These are phyloP conservation scores for Pichia sp. DNA, from an alignment of 1,139 yeast genomes.

Conservation along the genomic window DNA sequence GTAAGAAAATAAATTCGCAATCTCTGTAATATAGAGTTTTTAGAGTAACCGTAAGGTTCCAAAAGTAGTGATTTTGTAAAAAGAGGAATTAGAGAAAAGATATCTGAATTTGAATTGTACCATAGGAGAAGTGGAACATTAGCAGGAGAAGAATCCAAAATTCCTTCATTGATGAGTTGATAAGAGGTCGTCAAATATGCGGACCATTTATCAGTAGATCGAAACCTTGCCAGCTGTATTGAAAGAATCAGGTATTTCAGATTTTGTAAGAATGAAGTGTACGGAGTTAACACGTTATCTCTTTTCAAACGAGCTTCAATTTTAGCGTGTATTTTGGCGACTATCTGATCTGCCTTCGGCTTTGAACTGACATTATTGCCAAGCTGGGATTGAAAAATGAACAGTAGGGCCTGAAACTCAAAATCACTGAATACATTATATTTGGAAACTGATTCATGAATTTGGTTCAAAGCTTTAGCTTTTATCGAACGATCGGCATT, in stretches of 20 bases:
- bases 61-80: conserved; percentile 8
- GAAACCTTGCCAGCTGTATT: not conserved
- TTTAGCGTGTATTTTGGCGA: not conserved
- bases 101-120: not conserved
- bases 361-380: not conserved
- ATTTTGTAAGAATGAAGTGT: conserved; percentile 1
- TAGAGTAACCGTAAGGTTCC: conserved; percentile 12
- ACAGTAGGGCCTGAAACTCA: not conserved
- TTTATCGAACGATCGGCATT: not conserved
- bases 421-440: not conserved
- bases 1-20: not conserved
- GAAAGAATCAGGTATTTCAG: not conserved
- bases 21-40: not conserved
- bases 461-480: not conserved
- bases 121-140: not conserved
- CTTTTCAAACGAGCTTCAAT: not conserved
- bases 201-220: conserved; percentile 1
- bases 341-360: not conserved
- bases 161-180: conserved; percentile 3
- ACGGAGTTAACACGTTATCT: not conserved
- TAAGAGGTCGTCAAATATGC: conserved; percentile 1
- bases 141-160: not conserved
- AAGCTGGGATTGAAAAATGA: not conserved
- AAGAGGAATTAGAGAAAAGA: not conserved
- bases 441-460: not conserved